phyloP scores from a whole-genome alignment of 495 filamentous ascomycete genomes.

The Xeromyces bisporus region DNA sequence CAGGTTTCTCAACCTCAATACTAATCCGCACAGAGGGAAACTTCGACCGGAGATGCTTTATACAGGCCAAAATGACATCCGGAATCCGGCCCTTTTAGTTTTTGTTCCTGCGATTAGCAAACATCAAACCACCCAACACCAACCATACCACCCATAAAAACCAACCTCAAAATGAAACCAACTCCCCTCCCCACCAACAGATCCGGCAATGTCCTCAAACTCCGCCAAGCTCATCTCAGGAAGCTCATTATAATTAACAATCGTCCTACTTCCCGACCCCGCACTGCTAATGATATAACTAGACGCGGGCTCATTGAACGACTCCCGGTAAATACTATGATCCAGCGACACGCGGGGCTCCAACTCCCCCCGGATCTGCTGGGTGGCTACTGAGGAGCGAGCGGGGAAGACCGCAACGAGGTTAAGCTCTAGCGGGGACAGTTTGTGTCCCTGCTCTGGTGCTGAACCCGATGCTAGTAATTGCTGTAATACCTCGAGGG shows the following conservation, averaged over 20 bases:
- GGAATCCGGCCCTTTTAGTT: slow-evolving; percentile 54
- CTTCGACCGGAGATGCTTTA: slow-evolving; percentile 34
- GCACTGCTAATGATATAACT: slow-evolving; percentile 54
- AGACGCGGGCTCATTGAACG: slow-evolving; percentile 40
- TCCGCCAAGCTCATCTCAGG: slow-evolving; percentile 46
- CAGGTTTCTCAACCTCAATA: slow-evolving; percentile 55
- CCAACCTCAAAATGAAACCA: slow-evolving; percentile 66
- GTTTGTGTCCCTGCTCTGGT: background rate
- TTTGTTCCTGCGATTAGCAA: no score
- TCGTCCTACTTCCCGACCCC: slow-evolving; percentile 42
- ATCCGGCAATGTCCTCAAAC: slow-evolving; percentile 23
- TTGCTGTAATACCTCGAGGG: slow-evolving; percentile 50
- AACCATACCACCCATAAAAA: no score
- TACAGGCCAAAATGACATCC: slow-evolving; percentile 43
- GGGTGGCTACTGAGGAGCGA: slow-evolving; percentile 18
- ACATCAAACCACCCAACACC: no score
- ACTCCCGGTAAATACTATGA: slow-evolving; percentile 41
- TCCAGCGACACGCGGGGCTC: slow-evolving; percentile 28
- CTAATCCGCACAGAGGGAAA: slow-evolving; percentile 37
- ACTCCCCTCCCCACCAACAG: slow-evolving; percentile 11
- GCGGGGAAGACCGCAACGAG: slow-evolving; percentile 30
- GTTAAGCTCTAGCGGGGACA: slow-evolving; percentile 10
- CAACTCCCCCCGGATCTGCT: slow-evolving; percentile 25
- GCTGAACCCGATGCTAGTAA: slow-evolving; percentile 17
- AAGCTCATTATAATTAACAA: slow-evolving; percentile 52